Percentiles rank a stretch among this genome's conserved stretches.
phyloP scores from a whole-genome alignment of 1,284 basidiomycete genomes.

The Austroboletus niveus region DNA sequence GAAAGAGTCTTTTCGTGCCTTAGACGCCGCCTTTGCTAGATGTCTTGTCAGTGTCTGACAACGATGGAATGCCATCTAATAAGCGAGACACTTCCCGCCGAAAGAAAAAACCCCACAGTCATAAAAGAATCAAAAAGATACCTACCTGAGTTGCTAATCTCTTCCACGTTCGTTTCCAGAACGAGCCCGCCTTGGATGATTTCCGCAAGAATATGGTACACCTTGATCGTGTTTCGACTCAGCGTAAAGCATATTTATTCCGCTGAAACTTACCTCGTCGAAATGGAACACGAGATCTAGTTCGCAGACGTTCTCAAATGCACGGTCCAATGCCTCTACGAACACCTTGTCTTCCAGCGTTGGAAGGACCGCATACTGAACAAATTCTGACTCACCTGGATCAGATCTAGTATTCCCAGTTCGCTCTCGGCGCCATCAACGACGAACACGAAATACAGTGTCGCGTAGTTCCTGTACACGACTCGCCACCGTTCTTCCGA shows the following conservation, averaged over 20 bases:
- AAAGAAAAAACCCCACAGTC: neutral
- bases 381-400: constrained; percentile 67
- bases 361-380: neutral
- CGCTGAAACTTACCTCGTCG: constrained; percentile 71
- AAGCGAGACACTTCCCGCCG: neutral
- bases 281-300: constrained; percentile 98
- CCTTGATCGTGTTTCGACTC: constrained; percentile 38
- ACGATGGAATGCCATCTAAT: constrained; percentile 3
- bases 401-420: constrained; percentile 93
- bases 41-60: constrained; percentile 13
- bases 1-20: constrained; percentile 72
- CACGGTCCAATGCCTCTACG: constrained; percentile 92
- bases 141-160: constrained; percentile 78
- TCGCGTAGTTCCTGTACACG: constrained; percentile 88
- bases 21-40: constrained; percentile 64
- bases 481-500: constrained; percentile 65
- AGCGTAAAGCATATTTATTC: neutral
- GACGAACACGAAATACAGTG: constrained; percentile 95
- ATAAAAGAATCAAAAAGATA: constrained; percentile 13
- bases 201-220: constrained; percentile 92
- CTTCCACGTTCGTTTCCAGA: constrained; percentile 95
- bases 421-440: constrained; percentile 96
- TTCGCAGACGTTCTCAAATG: constrained; percentile 99
- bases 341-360: constrained; percentile 63
- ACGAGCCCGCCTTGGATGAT: constrained; percentile 97